These are phyloP conservation scores for Scheffersomyces amazonensis DNA, from an alignment of 805 yeast genomes.

Conservation along the genomic window DNA sequence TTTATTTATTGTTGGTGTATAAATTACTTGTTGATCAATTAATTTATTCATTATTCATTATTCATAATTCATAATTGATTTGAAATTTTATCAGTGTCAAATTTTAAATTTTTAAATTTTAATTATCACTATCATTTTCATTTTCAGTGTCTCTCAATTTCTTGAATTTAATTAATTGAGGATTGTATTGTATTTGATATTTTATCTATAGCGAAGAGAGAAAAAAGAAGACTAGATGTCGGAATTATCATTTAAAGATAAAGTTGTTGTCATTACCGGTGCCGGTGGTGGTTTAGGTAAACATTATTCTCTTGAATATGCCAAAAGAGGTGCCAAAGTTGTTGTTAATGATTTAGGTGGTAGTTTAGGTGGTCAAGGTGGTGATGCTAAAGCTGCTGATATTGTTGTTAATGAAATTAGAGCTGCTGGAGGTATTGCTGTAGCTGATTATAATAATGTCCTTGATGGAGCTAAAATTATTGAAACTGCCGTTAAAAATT, in stretches of 20 bases:
- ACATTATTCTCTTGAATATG: constrained; percentile 83
- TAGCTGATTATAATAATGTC: constrained; percentile 91
- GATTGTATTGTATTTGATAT: no score
- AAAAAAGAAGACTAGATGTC: no score
- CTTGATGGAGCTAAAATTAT: constrained; percentile 81
- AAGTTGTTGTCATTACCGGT: constrained; percentile 92
- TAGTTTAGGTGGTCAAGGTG: constrained; percentile 69
- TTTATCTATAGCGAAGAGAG: no score
- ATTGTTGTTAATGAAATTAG: constrained; percentile 82
- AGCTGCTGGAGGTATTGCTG: constrained; percentile 77
- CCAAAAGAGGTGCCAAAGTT: constrained; percentile 88
- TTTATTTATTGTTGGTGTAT: no score
- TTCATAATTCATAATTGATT: no score
- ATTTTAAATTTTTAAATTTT: no score
- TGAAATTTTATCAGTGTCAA: no score
- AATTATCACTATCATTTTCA: no score
- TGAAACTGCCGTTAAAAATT: constrained; percentile 78
- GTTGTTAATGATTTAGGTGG: constrained; percentile 96
- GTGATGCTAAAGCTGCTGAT: constrained; percentile 76
- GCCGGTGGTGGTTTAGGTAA: constrained; percentile 97
- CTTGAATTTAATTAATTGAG: no score
- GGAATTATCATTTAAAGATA: constrained; percentile 58
- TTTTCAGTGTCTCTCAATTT: no score
- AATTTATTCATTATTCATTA: no score
- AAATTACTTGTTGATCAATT: no score